Evolutionary conservation across 1,139 yeast species (phyloP).

Genomic region (Oligophagozyma castellii): DNA sequence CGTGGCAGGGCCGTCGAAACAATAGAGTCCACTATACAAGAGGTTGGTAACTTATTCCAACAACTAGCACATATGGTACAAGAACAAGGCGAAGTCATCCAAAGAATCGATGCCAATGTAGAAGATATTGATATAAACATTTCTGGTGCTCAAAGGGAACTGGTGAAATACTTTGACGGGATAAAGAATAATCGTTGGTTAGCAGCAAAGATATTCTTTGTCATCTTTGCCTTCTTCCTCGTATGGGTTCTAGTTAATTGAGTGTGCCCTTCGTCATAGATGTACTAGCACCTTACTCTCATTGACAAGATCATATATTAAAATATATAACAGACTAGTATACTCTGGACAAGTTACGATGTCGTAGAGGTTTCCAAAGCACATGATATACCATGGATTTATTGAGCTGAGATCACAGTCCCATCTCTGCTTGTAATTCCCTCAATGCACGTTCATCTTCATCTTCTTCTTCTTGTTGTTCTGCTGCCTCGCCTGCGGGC

Average conservation of each 20-base stretch:
- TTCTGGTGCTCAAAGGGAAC: slow-evolving; percentile 86
- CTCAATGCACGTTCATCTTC: slow-evolving; percentile 87
- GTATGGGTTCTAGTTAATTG: slow-evolving; percentile 68
- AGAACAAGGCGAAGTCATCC: slow-evolving; percentile 94
- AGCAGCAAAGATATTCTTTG: slow-evolving; percentile 79
- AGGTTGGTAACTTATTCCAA: slow-evolving; percentile 87
- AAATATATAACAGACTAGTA: too few relatives aligned
- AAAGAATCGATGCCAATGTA: slow-evolving; percentile 87
- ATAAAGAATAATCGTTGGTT: slow-evolving; percentile 89
- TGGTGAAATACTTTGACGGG: slow-evolving; percentile 76
- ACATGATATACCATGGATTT: too few relatives aligned
- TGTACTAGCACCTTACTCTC: neutral
- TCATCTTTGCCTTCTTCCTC: slow-evolving; percentile 62
- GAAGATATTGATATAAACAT: slow-evolving; percentile 86
- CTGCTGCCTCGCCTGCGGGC: slow-evolving; percentile 5
- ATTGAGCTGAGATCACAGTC: slow-evolving; percentile 42
- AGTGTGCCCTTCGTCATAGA: neutral
- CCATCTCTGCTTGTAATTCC: slow-evolving; percentile 92
- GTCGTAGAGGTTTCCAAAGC: too few relatives aligned
- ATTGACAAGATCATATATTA: too few relatives aligned
- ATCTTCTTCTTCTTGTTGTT: slow-evolving; percentile 42
- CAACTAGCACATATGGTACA: slow-evolving; percentile 96
- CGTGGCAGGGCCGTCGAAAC: slow-evolving; percentile 89
- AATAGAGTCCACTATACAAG: slow-evolving; percentile 89
- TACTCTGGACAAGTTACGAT: too few relatives aligned